These are phyloP conservation scores for Fistulifera pelliculosa DNA, from an alignment of 108 stramenopile genomes.

Conservation along the genomic window DNA sequence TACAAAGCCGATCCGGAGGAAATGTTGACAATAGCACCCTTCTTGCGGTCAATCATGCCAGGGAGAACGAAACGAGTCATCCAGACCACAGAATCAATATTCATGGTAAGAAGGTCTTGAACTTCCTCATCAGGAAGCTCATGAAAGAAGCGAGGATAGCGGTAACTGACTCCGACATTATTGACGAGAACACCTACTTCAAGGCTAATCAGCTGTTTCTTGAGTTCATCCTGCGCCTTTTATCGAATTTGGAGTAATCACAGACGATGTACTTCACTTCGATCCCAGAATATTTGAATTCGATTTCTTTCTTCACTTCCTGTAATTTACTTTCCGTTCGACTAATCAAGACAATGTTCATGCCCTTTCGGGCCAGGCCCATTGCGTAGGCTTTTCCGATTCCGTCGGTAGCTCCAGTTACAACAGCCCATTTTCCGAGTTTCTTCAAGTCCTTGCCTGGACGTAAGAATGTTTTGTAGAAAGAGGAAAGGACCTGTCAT, in stretches of 20 bases:
- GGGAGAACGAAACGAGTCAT: constrained; percentile 94
- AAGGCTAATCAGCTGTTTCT: constrained; percentile 48
- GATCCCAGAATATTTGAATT: constrained; percentile 56
- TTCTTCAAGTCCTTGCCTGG: constrained; percentile 83
- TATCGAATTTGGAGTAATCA: constrained; percentile 92
- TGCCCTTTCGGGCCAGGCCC: constrained; percentile 90
- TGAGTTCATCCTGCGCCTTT: constrained; percentile 62
- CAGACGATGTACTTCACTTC: constrained; percentile 86
- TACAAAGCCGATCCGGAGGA: constrained; percentile 90
- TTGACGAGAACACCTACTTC: constrained; percentile 96
- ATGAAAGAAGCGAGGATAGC: constrained; percentile 92
- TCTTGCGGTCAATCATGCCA: constrained; percentile 83
- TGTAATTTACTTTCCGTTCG: constrained; percentile 93
- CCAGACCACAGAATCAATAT: constrained; percentile 90
- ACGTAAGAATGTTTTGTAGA: constrained; percentile 87
- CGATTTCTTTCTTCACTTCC: constrained; percentile 84
- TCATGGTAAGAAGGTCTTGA: constrained; percentile 74
- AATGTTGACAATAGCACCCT: constrained; percentile 93
- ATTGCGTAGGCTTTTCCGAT: constrained; percentile 97
- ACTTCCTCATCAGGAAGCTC: constrained; percentile 85
- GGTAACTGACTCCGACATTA: constrained; percentile 98
- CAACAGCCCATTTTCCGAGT: constrained; percentile 94
- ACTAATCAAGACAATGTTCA: constrained; percentile 91
- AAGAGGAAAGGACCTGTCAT: constrained; percentile 4
- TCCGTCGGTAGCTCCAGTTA: constrained; percentile 99